These are phyloP conservation scores for Claviceps africana DNA, from an alignment of 2,329 filamentous ascomycete genomes.

Conservation along the genomic window DNA sequence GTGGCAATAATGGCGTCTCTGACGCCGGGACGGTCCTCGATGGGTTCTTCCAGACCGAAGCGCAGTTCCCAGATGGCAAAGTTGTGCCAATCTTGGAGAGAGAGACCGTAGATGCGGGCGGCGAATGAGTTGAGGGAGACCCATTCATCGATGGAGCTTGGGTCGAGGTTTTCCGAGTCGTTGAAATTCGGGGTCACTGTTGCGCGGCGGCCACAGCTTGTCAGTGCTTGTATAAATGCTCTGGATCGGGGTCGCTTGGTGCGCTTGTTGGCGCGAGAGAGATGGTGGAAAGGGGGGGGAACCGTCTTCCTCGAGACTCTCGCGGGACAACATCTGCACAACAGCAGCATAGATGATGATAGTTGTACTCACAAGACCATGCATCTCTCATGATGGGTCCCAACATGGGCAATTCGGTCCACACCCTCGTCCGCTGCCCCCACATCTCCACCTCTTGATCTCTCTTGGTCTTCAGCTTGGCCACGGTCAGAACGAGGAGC, in stretches of 20 bases:
- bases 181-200: slow-evolving; percentile 14
- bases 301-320: too few relatives aligned
- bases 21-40: slow-evolving; percentile 6
- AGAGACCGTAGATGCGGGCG: slow-evolving; percentile 16
- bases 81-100: slow-evolving; percentile 12
- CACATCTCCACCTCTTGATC: slow-evolving; percentile 15
- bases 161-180: slow-evolving; percentile 9
- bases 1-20: slow-evolving; percentile 11
- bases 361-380: slow-evolving; percentile 15
- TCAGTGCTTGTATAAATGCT: neutral
- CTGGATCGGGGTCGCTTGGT: too few relatives aligned
- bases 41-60: slow-evolving; percentile 15
- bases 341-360: neutral
- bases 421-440: slow-evolving; percentile 13
- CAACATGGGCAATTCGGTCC: slow-evolving; percentile 18
- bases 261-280: too few relatives aligned
- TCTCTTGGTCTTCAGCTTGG: slow-evolving; percentile 11
- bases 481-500: slow-evolving; percentile 12
- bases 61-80: slow-evolving; percentile 19
- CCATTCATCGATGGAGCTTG: slow-evolving; percentile 13
- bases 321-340: too few relatives aligned
- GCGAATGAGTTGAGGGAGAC: slow-evolving; percentile 20
- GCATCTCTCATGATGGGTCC: slow-evolving; percentile 16
- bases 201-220: neutral
- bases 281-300: neutral